Conservation (phyloP, 371 early-diverging fungal species). For the Mucor plumbeus region DNA sequence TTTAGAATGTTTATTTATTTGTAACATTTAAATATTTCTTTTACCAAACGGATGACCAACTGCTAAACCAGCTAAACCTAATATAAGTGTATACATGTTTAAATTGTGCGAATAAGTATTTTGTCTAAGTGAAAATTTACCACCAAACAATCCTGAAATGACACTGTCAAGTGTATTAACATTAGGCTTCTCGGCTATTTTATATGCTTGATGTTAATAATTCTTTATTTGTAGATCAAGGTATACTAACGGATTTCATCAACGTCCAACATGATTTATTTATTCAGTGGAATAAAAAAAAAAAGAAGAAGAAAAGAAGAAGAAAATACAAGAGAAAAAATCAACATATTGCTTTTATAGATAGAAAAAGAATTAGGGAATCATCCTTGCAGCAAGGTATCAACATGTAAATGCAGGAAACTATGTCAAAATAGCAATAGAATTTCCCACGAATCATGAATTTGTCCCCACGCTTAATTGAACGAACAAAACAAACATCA, state of each 20-base stretch:
- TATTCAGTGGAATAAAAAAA: not conserved
- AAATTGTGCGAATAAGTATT: not conserved
- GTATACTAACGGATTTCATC: constrained; percentile 46
- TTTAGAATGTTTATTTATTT: constrained; percentile 5
- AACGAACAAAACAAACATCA: constrained; percentile 1
- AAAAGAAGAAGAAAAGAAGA: constrained; percentile 17
- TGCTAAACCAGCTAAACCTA: constrained; percentile 67
- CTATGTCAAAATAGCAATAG: constrained; percentile 1
- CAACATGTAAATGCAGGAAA: not conserved
- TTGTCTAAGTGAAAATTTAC: constrained; percentile 29
- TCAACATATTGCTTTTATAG: not conserved
- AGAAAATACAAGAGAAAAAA: constrained; percentile 14
- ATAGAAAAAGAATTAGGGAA: not conserved
- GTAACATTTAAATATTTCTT: not conserved
- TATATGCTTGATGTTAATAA: not conserved
- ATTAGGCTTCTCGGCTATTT: constrained; percentile 42
- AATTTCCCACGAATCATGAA: constrained; percentile 28
- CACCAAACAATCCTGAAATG: constrained; percentile 64
- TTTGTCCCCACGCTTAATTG: constrained; percentile 25
- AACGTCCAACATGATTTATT: constrained; percentile 33
- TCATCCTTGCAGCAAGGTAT: not conserved
- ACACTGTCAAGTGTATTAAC: constrained; percentile 55
- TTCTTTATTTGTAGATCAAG: not conserved
- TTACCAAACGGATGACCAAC: constrained; percentile 74
- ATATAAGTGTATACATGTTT: not conserved